Evolutionary conservation across 179 eudicot species (phyloP).

Genomic region (Spinacia oleracea): DNA sequence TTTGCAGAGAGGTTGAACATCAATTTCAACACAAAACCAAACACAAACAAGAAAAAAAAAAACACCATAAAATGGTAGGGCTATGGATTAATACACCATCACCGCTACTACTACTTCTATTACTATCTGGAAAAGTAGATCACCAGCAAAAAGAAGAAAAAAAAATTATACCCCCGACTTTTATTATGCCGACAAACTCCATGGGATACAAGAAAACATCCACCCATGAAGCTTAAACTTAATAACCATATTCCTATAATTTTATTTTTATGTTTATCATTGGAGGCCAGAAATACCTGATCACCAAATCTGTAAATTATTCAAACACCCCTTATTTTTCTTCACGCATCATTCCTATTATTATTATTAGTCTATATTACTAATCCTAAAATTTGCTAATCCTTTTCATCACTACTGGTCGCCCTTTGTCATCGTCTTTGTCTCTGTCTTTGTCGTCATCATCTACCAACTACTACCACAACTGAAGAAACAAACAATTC

Average conservation of each 20-base stretch:
- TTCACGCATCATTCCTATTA: slow-evolving; percentile 6
- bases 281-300: slow-evolving; percentile 1
- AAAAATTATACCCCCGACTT: not conserved
- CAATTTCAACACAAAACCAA: not conserved
- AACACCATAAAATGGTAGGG: not conserved
- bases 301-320: not conserved
- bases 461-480: not conserved
- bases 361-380: not conserved
- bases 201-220: slow-evolving; percentile 15
- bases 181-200: slow-evolving; percentile 27
- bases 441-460: not conserved
- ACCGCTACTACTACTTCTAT: not conserved
- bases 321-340: not conserved
- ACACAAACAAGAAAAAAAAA: not conserved
- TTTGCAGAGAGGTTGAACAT: not conserved
- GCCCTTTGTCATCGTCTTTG: not conserved
- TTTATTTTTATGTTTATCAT: slow-evolving; percentile 6
- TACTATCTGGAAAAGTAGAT: not conserved
- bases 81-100: not conserved
- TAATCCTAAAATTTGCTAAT: not conserved
- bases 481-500: not conserved
- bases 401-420: not conserved
- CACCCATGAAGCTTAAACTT: slow-evolving; percentile 27
- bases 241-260: slow-evolving; percentile 12
- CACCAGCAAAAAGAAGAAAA: not conserved